These are phyloP conservation scores for Coprinopsis sp. DNA, from an alignment of 768 basidiomycete genomes.

Conservation along the genomic window DNA sequence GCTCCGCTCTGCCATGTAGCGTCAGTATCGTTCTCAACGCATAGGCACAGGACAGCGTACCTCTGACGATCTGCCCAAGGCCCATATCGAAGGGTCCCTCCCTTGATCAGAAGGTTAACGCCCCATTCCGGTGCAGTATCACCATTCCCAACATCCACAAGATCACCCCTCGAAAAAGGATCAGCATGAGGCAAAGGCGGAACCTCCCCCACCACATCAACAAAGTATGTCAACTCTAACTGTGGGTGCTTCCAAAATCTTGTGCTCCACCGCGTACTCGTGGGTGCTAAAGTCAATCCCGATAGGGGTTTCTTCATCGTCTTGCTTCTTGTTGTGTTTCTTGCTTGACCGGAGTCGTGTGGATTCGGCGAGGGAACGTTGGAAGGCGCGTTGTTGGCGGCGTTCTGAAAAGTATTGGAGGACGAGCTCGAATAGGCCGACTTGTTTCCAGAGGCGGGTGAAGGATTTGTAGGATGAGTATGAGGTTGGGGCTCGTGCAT, in stretches of 20 bases:
- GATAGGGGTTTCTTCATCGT: constrained; percentile 51
- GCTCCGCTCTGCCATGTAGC: constrained; percentile 45
- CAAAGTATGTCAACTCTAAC: constrained; percentile 83
- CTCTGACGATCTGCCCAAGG: constrained; percentile 97
- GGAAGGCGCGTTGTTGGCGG: constrained; percentile 24
- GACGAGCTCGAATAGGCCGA: constrained; percentile 22
- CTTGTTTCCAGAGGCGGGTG: constrained; percentile 16
- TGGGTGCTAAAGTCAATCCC: constrained; percentile 50
- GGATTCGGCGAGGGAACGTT: constrained; percentile 10
- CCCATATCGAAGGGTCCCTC: constrained; percentile 78
- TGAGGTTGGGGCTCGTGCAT: constrained; percentile 23
- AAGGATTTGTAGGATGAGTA: constrained; percentile 38
- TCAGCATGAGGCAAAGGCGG: constrained; percentile 34
- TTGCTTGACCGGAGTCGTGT: constrained; percentile 19
- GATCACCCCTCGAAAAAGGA: constrained; percentile 27
- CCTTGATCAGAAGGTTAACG: constrained; percentile 74
- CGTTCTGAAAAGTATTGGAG: constrained; percentile 30
- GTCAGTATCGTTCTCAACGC: constrained; percentile 6
- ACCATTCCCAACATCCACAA: constrained; percentile 78
- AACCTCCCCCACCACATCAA: constrained; percentile 77
- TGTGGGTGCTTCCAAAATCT: constrained; percentile 71
- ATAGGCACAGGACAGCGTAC: constrained; percentile 28
- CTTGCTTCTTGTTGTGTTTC: constrained; percentile 27
- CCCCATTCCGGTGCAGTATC: constrained; percentile 93
- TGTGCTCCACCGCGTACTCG: constrained; percentile 88